Percentiles rank a stretch among this genome's conserved stretches.
Evolutionary conservation across 306 rosid genomes (phyloP).

Genomic region (Prunus campanulata): DNA sequence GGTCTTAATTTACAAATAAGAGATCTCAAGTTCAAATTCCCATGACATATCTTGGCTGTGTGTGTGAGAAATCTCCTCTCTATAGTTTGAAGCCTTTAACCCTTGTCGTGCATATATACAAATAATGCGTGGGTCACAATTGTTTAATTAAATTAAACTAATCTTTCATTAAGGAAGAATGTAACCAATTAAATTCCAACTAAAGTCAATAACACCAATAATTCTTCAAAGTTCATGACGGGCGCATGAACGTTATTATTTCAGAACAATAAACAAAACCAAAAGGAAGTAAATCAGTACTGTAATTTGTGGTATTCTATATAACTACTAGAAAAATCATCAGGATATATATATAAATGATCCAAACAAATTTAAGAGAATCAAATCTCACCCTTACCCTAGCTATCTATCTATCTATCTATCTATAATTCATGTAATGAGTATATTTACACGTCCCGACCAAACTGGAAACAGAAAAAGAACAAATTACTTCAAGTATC

Average conservation of each 20-base stretch:
- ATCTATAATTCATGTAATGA: not conserved
- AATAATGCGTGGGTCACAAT: no score
- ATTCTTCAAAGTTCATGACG: no score
- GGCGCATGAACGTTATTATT: no score
- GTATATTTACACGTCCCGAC: constrained; percentile 8
- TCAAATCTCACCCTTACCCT: not conserved
- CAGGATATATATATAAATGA: not conserved
- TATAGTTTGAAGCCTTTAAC: no score
- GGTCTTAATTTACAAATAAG: no score
- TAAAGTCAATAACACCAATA: not conserved
- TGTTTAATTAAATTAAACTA: no score
- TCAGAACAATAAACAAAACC: not conserved
- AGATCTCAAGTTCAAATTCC: accelerated
- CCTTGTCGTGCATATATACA: no score
- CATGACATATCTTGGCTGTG: no score
- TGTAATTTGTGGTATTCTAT: not conserved
- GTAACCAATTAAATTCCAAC: not conserved
- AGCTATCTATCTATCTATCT: not conserved
- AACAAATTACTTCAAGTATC: not conserved
- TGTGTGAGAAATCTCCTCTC: no score
- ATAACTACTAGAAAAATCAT: no score
- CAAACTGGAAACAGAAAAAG: not conserved
- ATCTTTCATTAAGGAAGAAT: no score
- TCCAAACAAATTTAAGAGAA: not conserved
- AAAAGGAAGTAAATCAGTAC: no score